These are phyloP conservation scores for Aspergillus ellipticus DNA, from an alignment of 495 filamentous ascomycete genomes.

Conservation along the genomic window DNA sequence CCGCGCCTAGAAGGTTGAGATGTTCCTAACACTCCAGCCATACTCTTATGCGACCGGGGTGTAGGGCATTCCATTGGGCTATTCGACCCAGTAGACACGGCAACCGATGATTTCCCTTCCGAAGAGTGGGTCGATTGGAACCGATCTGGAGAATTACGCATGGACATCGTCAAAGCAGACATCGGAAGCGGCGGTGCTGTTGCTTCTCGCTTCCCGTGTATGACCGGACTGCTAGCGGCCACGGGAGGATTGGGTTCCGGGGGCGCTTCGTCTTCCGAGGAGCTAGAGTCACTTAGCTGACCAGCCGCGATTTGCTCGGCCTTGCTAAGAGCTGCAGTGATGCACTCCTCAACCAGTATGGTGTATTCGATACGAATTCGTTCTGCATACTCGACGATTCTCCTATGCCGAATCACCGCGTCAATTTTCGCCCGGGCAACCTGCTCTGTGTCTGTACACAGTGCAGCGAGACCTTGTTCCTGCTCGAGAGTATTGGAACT, in stretches of 20 bases:
- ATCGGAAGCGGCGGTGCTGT: conserved; percentile 24
- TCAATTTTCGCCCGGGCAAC: conserved; percentile 85
- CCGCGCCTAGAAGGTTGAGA: conserved; percentile 62
- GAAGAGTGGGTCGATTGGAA: conserved; percentile 24
- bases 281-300: conserved; percentile 70
- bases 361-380: conserved; percentile 91
- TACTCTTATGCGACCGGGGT: conserved; percentile 78
- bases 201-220: conserved; percentile 11
- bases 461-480: conserved; percentile 82
- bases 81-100: conserved; percentile 71
- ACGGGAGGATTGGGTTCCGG: conserved; percentile 21
- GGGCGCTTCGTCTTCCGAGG: conserved; percentile 45
- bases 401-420: conserved; percentile 82
- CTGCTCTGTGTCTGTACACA: conserved; percentile 83
- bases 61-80: conserved; percentile 91
- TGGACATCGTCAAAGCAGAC: conserved; percentile 42
- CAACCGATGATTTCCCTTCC: conserved; percentile 52
- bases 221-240: conserved; percentile 4
- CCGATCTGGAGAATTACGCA: conserved; percentile 39
- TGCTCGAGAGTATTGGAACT: conserved; percentile 88
- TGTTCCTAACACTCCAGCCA: conserved; percentile 57
- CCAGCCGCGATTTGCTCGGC: conserved; percentile 84
- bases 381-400: conserved; percentile 93
- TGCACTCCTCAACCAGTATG: conserved; percentile 88
- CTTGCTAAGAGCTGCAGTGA: conserved; percentile 85